Conservation (phyloP, 768 basidiomycete genomes). For the Cystofilobasidium capitatum region DNA sequence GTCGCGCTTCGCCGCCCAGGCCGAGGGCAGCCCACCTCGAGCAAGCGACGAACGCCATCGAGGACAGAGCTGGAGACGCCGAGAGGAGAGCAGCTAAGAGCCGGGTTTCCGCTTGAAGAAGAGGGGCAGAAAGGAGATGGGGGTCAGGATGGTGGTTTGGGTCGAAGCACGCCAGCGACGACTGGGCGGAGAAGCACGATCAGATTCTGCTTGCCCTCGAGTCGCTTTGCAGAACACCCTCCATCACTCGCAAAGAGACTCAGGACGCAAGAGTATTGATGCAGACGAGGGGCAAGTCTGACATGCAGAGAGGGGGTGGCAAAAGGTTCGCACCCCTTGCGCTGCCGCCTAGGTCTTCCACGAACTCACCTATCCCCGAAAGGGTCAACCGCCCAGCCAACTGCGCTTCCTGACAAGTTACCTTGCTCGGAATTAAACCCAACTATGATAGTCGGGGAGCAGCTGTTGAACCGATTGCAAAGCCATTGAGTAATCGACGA, state of each 20-base stretch:
- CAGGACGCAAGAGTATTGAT: no score
- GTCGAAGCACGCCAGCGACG: no score
- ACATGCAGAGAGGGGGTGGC: background rate
- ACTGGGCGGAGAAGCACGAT: no score
- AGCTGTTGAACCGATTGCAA: background rate
- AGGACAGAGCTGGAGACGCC: background rate
- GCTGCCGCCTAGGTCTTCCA: background rate
- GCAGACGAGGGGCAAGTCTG: background rate
- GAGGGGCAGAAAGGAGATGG: background rate
- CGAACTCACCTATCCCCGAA: background rate
- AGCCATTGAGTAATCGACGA: constrained; percentile 3
- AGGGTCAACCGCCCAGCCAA: background rate
- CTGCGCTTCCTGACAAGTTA: constrained; percentile 9
- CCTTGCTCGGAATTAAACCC: background rate
- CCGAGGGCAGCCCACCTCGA: background rate
- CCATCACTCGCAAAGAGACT: no score
- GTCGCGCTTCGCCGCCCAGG: background rate
- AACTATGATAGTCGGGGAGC: background rate
- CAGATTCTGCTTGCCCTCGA: no score
- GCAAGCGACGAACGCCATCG: constrained; percentile 1
- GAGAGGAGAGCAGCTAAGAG: background rate
- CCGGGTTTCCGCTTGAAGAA: background rate
- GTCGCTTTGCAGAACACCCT: no score
- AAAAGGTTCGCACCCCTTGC: constrained; percentile 10
- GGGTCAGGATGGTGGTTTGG: background rate